Percentiles rank a stretch among this genome's conserved stretches.
Conservation (phyloP, 169 alveolate genomes). For the Cryptosporidium bovis region DNA sequence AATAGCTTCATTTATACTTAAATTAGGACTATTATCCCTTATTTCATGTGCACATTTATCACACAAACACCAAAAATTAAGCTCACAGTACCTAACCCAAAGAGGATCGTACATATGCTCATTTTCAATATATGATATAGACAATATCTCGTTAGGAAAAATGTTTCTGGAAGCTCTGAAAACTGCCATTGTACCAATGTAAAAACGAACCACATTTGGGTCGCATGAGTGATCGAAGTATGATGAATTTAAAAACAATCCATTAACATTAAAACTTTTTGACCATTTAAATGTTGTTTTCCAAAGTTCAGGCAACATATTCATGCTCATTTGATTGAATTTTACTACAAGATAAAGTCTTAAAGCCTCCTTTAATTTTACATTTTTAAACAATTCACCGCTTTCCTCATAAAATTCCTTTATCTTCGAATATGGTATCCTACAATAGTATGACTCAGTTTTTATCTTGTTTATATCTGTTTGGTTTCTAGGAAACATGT, state of each 20-base stretch:
- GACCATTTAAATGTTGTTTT: slow-evolving; percentile 53
- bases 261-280: slow-evolving; percentile 5
- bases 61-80: slow-evolving; percentile 49
- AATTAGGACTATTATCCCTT: background rate
- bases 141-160: background rate
- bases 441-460: background rate
- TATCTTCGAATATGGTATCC: slow-evolving; percentile 20
- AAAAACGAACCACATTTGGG: slow-evolving; percentile 58
- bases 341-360: slow-evolving; percentile 58
- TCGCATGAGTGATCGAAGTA: slow-evolving; percentile 59
- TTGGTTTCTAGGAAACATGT: slow-evolving; percentile 42
- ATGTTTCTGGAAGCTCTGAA: slow-evolving; percentile 45
- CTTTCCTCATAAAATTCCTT: background rate
- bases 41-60: slow-evolving; percentile 13
- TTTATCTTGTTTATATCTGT: slow-evolving; percentile 13
- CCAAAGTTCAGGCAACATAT: slow-evolving; percentile 56
- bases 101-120: slow-evolving; percentile 61
- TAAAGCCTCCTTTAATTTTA: slow-evolving; percentile 24
- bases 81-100: slow-evolving; percentile 51
- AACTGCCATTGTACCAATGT: slow-evolving; percentile 54
- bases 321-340: slow-evolving; percentile 44
- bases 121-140: slow-evolving; percentile 62
- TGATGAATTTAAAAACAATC: slow-evolving; percentile 34
- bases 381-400: background rate
- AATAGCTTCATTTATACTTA: background rate